Base-by-base conservation (phyloP, 768 basidiomycete genomes). In the Psilocybe azurescens region DNA sequence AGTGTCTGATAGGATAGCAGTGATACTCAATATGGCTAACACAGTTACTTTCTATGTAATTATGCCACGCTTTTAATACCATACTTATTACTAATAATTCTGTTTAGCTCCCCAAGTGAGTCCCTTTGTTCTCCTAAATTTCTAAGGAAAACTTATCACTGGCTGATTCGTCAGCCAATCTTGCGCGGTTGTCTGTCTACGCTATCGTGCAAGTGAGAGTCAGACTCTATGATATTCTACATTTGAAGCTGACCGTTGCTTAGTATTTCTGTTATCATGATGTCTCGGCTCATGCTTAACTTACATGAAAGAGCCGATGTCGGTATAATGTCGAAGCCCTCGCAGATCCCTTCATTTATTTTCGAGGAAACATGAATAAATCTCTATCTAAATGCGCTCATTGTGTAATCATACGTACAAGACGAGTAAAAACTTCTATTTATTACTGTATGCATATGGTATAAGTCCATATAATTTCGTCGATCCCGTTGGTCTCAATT, bases 211-310 rank as follows among this genome's bases (percentile, higher is more conserved):
- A 48, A 46, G 56, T 57, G 18, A 57, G 56, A 20, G 32, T 9
- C 18, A 24, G 9, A 48, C 13, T 32, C 9, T 1, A 44, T 13
- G 14, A 18, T 5, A 13, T 44, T 44, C 41, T 14, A 5, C 8
- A 44, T 5, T 20, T 44, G n/a, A 10, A 44, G 41, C 41, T 44
- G 11, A 44, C 5, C 41, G 11, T 5, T 13, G 9, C 41, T 9
- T 44, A 56, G 56, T 13, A 46, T 56, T 11, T 56, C 56, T 4
- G n/a, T 48, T 18, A 41, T 28, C 5, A 56, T 56, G 41, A 56
- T 56, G 56, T 56, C 56, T 13, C 56, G 56, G 7, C 56, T 56
- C 28, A 56, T 56, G 56, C 14, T 56, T 0, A 56, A 56, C 44
- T 41, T 56, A 29, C 56, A 56, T 14, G 20, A 46, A 14, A 30